A percentile compares a stretch with the other conserved stretches of the same genome.
These are phyloP conservation scores for Pythium myriotylum DNA, from an alignment of 352 stramenopile genomes.

Conservation along the genomic window DNA sequence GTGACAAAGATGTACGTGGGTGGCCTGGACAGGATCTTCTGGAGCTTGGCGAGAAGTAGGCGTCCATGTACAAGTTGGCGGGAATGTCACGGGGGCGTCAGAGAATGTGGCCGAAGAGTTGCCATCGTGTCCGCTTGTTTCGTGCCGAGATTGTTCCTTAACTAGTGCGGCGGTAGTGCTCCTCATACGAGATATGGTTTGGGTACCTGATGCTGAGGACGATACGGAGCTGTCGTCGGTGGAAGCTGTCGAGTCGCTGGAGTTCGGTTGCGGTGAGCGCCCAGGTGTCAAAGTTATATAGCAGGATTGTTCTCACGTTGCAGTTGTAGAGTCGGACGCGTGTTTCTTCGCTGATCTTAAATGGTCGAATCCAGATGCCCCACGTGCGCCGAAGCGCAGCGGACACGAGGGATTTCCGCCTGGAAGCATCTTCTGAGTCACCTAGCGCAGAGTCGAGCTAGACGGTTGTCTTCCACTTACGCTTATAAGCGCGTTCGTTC, in stretches of 20 bases:
- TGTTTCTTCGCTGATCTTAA: conserved; percentile 6
- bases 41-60: conserved; percentile 5
- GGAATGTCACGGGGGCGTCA: conserved; percentile 7
- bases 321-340: conserved; percentile 22
- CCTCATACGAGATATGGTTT: background rate
- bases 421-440: too few species aligned
- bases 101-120: conserved; percentile 18
- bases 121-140: conserved; percentile 8
- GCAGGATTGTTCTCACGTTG: conserved; percentile 18
- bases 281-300: conserved; percentile 17
- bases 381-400: conserved; percentile 7
- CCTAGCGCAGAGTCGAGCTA: too few species aligned
- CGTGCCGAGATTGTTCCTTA: background rate
- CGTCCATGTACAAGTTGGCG: conserved; percentile 19
- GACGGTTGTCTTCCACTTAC: too few species aligned
- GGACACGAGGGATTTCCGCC: too few species aligned
- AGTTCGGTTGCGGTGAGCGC: conserved; percentile 3
- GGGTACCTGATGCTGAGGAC: conserved; percentile 18
- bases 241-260: conserved; percentile 22
- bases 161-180: conserved; percentile 13
- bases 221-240: conserved; percentile 11
- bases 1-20: conserved; percentile 4
- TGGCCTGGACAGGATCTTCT: background rate
- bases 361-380: conserved; percentile 13
- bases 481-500: too few species aligned